phyloP scores from a whole-genome alignment of 345 rosid species.

The Jatropha curcas region DNA sequence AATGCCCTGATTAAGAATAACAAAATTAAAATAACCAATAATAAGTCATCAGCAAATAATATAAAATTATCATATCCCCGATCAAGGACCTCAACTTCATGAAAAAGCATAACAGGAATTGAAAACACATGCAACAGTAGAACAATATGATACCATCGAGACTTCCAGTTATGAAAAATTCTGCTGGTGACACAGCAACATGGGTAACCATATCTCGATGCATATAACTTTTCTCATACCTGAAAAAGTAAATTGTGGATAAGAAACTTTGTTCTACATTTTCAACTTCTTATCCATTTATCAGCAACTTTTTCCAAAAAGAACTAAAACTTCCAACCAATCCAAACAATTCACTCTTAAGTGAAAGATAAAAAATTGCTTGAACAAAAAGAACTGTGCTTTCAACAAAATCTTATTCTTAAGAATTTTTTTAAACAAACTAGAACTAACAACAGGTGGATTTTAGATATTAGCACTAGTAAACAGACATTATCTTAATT shows the following conservation, averaged over 20 bases:
- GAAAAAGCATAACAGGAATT: neutral
- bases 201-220: constrained; percentile 95
- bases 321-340: neutral
- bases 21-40: neutral
- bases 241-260: constrained; percentile 16
- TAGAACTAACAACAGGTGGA: neutral
- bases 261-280: neutral
- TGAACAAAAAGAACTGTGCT: too few species aligned
- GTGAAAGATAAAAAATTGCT: neutral
- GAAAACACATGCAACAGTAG: neutral
- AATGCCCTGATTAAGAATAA: constrained; percentile 56
- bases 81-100: too few species aligned
- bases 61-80: neutral
- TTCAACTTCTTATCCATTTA: neutral
- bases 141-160: constrained; percentile 57
- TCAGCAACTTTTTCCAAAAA: neutral
- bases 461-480: neutral
- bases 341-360: neutral
- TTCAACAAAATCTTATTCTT: neutral
- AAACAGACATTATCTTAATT: neutral
- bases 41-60: neutral
- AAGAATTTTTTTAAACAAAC: neutral
- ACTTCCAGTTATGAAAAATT: constrained; percentile 91
- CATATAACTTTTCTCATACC: constrained; percentile 99
- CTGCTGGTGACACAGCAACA: constrained; percentile 90